phyloP scores from a whole-genome alignment of 495 filamentous ascomycete species.

The Penicillium atrosanguineum region DNA sequence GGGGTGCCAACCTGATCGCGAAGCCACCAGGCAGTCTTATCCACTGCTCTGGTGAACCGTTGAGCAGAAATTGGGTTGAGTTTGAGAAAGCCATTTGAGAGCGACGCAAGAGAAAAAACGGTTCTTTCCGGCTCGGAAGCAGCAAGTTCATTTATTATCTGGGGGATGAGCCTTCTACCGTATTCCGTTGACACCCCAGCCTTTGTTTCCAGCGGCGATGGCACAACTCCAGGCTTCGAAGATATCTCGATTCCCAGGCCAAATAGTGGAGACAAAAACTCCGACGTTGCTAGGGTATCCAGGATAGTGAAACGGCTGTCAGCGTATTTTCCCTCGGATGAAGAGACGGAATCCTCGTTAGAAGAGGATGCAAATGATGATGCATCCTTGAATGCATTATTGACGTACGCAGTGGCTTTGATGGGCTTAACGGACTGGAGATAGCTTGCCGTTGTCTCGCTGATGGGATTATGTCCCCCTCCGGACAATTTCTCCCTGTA shows the following conservation, averaged over 20 bases:
- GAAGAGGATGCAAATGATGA: background rate
- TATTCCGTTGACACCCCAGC: background rate
- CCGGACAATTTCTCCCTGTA: constrained; percentile 5
- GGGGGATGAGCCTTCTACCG: constrained; percentile 5
- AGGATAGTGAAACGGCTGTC: constrained; percentile 1
- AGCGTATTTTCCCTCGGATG: background rate
- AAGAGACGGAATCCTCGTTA: constrained; percentile 1
- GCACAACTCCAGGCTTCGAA: background rate
- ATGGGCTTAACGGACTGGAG: constrained; percentile 5
- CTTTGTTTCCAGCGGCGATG: background rate
- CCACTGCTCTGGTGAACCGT: constrained; percentile 3
- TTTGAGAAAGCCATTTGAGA: background rate
- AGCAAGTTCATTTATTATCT: constrained; percentile 8
- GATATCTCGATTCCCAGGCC: background rate
- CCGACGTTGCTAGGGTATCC: background rate
- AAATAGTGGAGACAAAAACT: background rate
- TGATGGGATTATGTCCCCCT: background rate
- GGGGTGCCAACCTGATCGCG: background rate
- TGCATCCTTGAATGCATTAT: background rate
- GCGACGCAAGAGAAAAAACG: constrained; percentile 3
- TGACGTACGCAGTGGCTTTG: constrained; percentile 3
- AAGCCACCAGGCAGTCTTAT: constrained; percentile 11
- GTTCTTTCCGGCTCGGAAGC: background rate
- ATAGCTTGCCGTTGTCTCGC: constrained; percentile 4
- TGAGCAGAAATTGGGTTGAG: constrained; percentile 1